Evolutionary conservation across 805 yeast genomes (phyloP).

Genomic region (Ogataea chonburiensis): DNA sequence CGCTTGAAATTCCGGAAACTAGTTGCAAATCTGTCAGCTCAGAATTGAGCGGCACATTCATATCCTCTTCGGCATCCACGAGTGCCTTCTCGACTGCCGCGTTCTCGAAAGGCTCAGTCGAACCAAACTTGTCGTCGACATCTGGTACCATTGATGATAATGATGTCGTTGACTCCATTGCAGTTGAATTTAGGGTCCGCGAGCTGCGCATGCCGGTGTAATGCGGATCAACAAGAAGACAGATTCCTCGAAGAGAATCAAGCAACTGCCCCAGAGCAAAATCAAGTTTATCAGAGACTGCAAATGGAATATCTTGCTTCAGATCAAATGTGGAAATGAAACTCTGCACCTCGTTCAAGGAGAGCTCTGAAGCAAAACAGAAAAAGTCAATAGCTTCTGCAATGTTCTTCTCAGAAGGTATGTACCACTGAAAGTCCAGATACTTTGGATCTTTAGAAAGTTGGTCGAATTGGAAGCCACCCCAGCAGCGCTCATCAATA

Average conservation of each 20-base stretch:
- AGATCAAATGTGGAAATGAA: slow-evolving; percentile 53
- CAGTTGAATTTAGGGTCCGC: slow-evolving; percentile 9
- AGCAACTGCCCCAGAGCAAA: slow-evolving; percentile 28
- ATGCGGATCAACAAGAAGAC: slow-evolving; percentile 72
- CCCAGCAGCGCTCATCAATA: slow-evolving; percentile 62
- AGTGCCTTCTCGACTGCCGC: slow-evolving; percentile 1
- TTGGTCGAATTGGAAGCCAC: slow-evolving; percentile 62
- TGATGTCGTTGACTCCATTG: slow-evolving; percentile 26
- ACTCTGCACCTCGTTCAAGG: slow-evolving; percentile 52
- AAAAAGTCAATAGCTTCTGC: slow-evolving; percentile 61
- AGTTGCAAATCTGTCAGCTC: slow-evolving; percentile 1
- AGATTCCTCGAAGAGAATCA: slow-evolving; percentile 57
- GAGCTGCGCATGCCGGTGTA: slow-evolving; percentile 36
- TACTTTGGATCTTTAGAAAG: slow-evolving; percentile 48
- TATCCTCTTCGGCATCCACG: slow-evolving; percentile 1
- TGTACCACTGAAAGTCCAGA: slow-evolving; percentile 70
- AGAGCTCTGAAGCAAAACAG: slow-evolving; percentile 43
- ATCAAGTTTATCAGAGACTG: slow-evolving; percentile 24
- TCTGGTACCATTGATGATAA: not conserved
- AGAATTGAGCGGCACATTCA: slow-evolving; percentile 2
- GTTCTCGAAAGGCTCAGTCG: slow-evolving; percentile 1
- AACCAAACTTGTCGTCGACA: too few relatives aligned
- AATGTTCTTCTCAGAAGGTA: slow-evolving; percentile 58
- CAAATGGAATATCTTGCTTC: slow-evolving; percentile 23
- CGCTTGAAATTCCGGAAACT: slow-evolving; percentile 16